Percentiles rank a stretch among this genome's conserved stretches.
These are phyloP conservation scores for Penicillium macrosclerotiorum DNA, from an alignment of 495 filamentous ascomycete species.

Conservation along the genomic window DNA sequence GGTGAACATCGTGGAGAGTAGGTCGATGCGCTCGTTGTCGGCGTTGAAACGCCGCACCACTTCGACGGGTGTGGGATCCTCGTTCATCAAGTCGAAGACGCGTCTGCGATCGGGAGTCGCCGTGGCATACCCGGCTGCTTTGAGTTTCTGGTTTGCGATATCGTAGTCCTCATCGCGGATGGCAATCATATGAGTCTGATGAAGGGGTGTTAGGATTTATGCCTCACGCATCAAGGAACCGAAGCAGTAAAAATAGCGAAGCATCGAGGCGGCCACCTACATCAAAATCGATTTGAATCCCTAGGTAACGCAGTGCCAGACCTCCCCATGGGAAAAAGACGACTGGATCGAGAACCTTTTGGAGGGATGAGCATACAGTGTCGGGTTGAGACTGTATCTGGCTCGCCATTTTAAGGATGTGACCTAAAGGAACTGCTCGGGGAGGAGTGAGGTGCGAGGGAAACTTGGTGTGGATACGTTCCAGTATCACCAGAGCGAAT, in stretches of 20 bases:
- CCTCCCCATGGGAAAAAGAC: conserved; percentile 9
- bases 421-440: too few relatives aligned
- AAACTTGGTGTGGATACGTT: too few relatives aligned
- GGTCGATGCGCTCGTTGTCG: not conserved
- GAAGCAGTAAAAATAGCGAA: too few relatives aligned
- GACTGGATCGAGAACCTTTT: not conserved
- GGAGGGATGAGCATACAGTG: conserved; percentile 7
- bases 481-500: too few relatives aligned
- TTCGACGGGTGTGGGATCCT: conserved; percentile 16
- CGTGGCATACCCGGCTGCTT: conserved; percentile 15
- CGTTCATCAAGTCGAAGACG: conserved; percentile 16
- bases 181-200: conserved; percentile 18
- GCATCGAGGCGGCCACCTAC: conserved; percentile 11
- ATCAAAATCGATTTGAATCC: conserved; percentile 17
- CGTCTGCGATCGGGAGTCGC: conserved; percentile 17
- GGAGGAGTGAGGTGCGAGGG: too few relatives aligned
- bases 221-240: too few relatives aligned
- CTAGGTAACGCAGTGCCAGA: conserved; percentile 20
- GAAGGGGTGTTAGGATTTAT: conserved; percentile 13
- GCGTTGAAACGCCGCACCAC: conserved; percentile 17
- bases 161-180: conserved; percentile 23
- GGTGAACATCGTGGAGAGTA: not conserved
- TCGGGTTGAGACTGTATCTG: conserved; percentile 19
- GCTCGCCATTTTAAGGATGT: too few relatives aligned
- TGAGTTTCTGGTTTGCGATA: conserved; percentile 16